Conservation (phyloP, 2,329 filamentous ascomycete genomes). For the Fusarium pseudograminearum region DNA sequence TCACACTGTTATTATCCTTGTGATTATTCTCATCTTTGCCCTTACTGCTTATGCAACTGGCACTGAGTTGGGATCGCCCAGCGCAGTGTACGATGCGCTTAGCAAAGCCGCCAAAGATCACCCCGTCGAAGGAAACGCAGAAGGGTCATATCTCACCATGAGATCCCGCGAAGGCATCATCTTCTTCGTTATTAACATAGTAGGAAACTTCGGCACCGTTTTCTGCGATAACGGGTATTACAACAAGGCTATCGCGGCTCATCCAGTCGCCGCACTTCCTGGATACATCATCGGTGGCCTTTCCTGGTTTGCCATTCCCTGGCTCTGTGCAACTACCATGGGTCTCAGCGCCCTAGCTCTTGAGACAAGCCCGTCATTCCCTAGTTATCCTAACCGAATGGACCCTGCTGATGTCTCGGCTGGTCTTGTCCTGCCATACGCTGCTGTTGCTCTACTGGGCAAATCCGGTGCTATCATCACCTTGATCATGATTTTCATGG, state of each 20-base stretch:
- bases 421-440: constrained; percentile 86
- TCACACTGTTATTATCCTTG: constrained; percentile 84
- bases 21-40: constrained; percentile 88
- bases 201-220: constrained; percentile 86
- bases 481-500: constrained; percentile 54
- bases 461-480: constrained; percentile 44
- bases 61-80: constrained; percentile 77
- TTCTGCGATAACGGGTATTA: constrained; percentile 90
- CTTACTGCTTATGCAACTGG: constrained; percentile 85
- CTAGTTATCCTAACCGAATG: constrained; percentile 60
- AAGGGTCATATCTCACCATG: constrained; percentile 91
- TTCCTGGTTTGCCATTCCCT: constrained; percentile 93
- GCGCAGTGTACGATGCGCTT: constrained; percentile 82
- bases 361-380: constrained; percentile 62
- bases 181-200: constrained; percentile 90
- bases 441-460: constrained; percentile 82
- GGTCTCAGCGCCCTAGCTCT: constrained; percentile 84
- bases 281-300: constrained; percentile 90
- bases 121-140: constrained; percentile 82
- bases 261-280: constrained; percentile 85
- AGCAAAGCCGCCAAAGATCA: constrained; percentile 75
- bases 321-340: constrained; percentile 89
- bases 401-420: constrained; percentile 75
- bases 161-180: constrained; percentile 76
- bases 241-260: constrained; percentile 92